phyloP scores from a whole-genome alignment of 2,329 filamentous ascomycete genomes.

The Elsinoe perseae region DNA sequence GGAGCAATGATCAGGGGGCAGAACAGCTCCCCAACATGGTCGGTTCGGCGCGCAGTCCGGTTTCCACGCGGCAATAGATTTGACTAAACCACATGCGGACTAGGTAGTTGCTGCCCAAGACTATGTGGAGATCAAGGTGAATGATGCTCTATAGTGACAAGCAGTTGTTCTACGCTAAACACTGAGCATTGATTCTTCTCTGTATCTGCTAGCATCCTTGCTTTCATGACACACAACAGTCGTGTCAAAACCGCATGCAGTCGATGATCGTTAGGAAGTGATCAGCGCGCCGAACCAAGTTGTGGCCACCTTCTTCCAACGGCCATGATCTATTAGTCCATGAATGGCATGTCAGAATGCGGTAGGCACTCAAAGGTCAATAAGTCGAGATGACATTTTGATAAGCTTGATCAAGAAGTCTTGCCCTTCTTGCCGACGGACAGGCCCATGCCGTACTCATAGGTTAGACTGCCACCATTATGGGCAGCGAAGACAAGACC shows the following conservation, averaged over 20 bases:
- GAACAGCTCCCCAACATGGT: background rate
- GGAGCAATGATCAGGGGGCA: background rate
- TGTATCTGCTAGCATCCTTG: too few species aligned
- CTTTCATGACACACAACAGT: background rate
- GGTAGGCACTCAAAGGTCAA: background rate
- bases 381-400: background rate
- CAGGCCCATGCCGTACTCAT: slow-evolving; percentile 41
- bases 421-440: slow-evolving; percentile 25
- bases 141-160: background rate
- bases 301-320: background rate
- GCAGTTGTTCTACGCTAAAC: too few species aligned
- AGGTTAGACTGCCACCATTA: slow-evolving; percentile 38
- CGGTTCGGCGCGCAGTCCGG: background rate
- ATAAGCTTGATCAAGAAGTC: slow-evolving; percentile 16
- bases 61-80: background rate
- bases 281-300: background rate
- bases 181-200: too few species aligned
- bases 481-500: slow-evolving; percentile 35
- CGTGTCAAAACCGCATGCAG: background rate
- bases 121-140: background rate
- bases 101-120: background rate
- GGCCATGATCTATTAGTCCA: background rate
- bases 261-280: background rate
- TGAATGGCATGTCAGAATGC: background rate
- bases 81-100: background rate